phyloP scores from a whole-genome alignment of 768 basidiomycete species.

The Phanerochaete sordida region DNA sequence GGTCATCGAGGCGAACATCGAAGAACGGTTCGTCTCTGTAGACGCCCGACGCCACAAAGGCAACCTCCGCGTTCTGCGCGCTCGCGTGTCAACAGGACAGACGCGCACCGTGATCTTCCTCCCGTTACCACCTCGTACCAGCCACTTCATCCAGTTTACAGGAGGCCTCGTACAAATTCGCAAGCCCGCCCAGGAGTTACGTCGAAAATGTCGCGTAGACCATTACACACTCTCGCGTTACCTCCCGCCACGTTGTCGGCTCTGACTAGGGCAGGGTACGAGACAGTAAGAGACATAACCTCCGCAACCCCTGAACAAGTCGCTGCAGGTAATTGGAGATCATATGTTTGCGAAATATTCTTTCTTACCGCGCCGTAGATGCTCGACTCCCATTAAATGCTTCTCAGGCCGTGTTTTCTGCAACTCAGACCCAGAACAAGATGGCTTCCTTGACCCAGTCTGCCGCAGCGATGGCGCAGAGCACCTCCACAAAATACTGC shows the following conservation, averaged over 20 bases:
- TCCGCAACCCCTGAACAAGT: constrained; percentile 41
- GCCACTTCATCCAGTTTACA: no score
- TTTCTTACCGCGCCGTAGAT: constrained; percentile 33
- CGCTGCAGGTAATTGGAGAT: constrained; percentile 40
- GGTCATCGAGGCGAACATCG: background rate
- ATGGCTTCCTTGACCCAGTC: constrained; percentile 46
- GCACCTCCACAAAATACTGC: constrained; percentile 27
- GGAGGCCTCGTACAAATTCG: no score
- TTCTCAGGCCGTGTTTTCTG: constrained; percentile 44
- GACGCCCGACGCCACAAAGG: background rate
- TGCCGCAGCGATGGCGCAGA: constrained; percentile 42
- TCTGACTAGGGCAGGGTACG: constrained; percentile 53
- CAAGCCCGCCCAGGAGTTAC: no score
- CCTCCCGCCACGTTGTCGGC: constrained; percentile 30
- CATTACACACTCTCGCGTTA: constrained; percentile 1
- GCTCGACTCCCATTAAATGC: constrained; percentile 43
- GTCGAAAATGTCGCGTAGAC: background rate
- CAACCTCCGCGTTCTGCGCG: background rate
- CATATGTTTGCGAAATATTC: background rate
- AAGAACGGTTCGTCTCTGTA: background rate
- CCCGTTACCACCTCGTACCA: no score
- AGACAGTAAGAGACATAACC: constrained; percentile 50
- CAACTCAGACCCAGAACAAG: constrained; percentile 30
- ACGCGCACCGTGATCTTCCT: no score
- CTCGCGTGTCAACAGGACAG: background rate